These are phyloP conservation scores for Mortierella alpina DNA, from an alignment of 192 early-diverging fungal species.

Conservation along the genomic window DNA sequence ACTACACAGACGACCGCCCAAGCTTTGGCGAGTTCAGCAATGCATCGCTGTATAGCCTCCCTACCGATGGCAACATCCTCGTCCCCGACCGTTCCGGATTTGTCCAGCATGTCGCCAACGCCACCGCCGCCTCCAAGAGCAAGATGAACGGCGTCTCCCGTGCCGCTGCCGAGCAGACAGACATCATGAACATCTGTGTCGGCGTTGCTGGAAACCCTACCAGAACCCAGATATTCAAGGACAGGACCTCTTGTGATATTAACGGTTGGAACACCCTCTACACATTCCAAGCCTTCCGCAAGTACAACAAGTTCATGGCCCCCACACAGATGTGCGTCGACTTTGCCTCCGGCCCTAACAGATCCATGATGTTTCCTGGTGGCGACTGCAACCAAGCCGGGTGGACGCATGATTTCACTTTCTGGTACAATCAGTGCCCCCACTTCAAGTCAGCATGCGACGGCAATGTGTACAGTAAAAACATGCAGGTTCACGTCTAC, in stretches of 20 bases:
- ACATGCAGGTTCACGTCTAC: conserved; percentile 14
- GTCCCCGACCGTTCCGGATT: conserved; percentile 14
- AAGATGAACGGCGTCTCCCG: conserved; percentile 3
- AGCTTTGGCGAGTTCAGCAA: conserved; percentile 14
- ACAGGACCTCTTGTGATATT: conserved; percentile 11
- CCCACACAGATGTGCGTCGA: neutral
- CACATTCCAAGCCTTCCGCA: conserved; percentile 11
- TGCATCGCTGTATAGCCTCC: conserved; percentile 8
- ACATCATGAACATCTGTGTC: conserved; percentile 10
- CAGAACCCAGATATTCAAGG: conserved; percentile 5
- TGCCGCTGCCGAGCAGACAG: conserved; percentile 8
- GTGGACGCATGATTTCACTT: conserved; percentile 13
- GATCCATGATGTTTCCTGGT: conserved; percentile 3
- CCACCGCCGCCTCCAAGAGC: conserved; percentile 6
- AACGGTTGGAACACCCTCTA: conserved; percentile 13
- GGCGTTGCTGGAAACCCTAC: conserved; percentile 11
- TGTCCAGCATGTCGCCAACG: conserved; percentile 8
- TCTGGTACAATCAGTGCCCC: conserved; percentile 13
- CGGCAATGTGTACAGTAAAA: conserved; percentile 1
- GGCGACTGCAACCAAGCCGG: neutral
- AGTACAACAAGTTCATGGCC: conserved; percentile 15
- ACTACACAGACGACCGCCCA: conserved; percentile 16
- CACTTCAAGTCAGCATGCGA: neutral
- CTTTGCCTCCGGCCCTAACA: neutral
- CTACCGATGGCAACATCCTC: conserved; percentile 10